Percentiles rank a stretch among this genome's conserved stretches.
Evolutionary conservation across 1,284 basidiomycete species (phyloP).

Genomic region (Ceratobasidium sp.): DNA sequence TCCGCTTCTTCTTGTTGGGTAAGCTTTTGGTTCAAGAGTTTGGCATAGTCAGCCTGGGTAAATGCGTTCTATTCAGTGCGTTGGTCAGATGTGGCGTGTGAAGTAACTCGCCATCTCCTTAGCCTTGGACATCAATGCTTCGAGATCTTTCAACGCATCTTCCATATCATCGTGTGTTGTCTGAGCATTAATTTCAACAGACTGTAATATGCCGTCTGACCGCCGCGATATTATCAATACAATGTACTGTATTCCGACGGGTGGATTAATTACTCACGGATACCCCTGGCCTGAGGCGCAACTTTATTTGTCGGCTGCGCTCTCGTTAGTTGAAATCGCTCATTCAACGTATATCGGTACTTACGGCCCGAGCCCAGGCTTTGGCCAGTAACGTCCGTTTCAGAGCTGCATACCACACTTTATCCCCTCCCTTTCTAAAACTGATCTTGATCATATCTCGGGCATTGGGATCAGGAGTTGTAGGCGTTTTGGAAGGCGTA

Average conservation of each 20-base stretch:
- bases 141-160: conserved; percentile 84
- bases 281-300: conserved; percentile 27
- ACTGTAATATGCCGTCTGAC: conserved; percentile 78
- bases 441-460: conserved; percentile 69
- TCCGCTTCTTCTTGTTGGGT: conserved; percentile 58
- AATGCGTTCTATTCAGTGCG: conserved; percentile 45
- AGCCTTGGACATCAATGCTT: conserved; percentile 89
- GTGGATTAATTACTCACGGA: conserved; percentile 16
- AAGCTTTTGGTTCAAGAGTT: conserved; percentile 83
- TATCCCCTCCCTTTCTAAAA: conserved; percentile 90
- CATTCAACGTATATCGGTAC: conserved; percentile 45
- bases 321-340: conserved; percentile 1
- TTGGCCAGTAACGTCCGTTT: conserved; percentile 77
- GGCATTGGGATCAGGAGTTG: conserved; percentile 59
- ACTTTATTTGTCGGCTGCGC: conserved; percentile 14
- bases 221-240: conserved; percentile 1
- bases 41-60: conserved; percentile 66
- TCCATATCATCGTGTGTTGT: conserved; percentile 71
- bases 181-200: conserved; percentile 70
- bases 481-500: conserved; percentile 64
- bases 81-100: background rate
- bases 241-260: background rate
- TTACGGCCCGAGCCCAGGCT: conserved; percentile 73
- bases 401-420: conserved; percentile 78
- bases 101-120: conserved; percentile 77